Conservation (phyloP, 495 filamentous ascomycete species). For the Aspergillus nanangensis region DNA sequence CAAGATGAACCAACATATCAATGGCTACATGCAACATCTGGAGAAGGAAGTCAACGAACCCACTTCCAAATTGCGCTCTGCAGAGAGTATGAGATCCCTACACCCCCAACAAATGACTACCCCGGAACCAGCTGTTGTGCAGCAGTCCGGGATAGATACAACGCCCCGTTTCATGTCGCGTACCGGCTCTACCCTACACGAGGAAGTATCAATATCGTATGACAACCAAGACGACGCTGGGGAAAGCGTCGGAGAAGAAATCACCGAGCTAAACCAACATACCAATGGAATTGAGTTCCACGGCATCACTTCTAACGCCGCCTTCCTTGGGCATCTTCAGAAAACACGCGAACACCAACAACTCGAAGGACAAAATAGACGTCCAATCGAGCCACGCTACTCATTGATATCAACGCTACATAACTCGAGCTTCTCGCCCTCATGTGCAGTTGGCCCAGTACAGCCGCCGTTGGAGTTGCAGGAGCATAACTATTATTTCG, state of each 20-base stretch:
- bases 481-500: slow-evolving; percentile 36
- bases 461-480: slow-evolving; percentile 20
- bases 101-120: too few relatives aligned
- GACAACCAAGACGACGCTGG: slow-evolving; percentile 20
- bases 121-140: too few relatives aligned
- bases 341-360: slow-evolving; percentile 24
- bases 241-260: slow-evolving; percentile 27
- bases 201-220: slow-evolving; percentile 10
- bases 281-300: slow-evolving; percentile 39
- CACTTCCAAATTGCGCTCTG: too few relatives aligned
- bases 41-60: too few relatives aligned
- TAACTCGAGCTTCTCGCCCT: slow-evolving; percentile 36
- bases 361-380: slow-evolving; percentile 11
- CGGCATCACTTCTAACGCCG: slow-evolving; percentile 35
- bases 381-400: slow-evolving; percentile 8
- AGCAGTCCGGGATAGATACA: too few relatives aligned
- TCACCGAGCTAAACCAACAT: slow-evolving; percentile 35
- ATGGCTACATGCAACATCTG: too few relatives aligned
- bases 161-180: slow-evolving; percentile 27
- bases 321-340: slow-evolving; percentile 29
- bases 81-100: too few relatives aligned
- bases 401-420: slow-evolving; percentile 37
- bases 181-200: slow-evolving; percentile 20
- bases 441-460: slow-evolving; percentile 19
- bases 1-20: slow-evolving; percentile 37